Percentiles rank a stretch among this genome's conserved stretches.
Evolutionary conservation across 2,329 filamentous ascomycete genomes (phyloP).

Genomic region (Beauveria bassiana): DNA sequence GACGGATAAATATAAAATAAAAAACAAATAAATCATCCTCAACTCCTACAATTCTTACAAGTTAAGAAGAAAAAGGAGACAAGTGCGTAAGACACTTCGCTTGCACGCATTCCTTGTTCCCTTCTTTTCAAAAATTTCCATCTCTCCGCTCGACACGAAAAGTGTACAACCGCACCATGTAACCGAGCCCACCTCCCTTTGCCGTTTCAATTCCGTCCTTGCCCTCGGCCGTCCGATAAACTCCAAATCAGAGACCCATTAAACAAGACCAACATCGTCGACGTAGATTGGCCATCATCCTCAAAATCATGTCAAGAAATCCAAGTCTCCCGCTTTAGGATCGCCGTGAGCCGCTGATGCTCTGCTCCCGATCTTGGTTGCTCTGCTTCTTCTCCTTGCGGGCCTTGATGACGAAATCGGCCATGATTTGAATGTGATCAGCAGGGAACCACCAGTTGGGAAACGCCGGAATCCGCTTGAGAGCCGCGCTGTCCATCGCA

Average conservation of each 20-base stretch:
- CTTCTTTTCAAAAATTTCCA: neutral
- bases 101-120: neutral
- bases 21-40: constrained; percentile 10
- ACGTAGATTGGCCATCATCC: constrained; percentile 6
- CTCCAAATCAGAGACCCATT: constrained; percentile 4
- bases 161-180: neutral
- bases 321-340: neutral
- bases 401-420: constrained; percentile 82
- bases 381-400: constrained; percentile 70
- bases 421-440: constrained; percentile 84
- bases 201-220: neutral
- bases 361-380: constrained; percentile 50
- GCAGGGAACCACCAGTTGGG: constrained; percentile 92
- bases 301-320: neutral
- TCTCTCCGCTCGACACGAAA: constrained; percentile 3
- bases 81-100: neutral
- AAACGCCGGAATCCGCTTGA: constrained; percentile 82
- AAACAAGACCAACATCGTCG: constrained; percentile 2
- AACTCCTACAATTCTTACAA: constrained; percentile 13
- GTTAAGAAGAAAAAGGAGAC: neutral
- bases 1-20: neutral
- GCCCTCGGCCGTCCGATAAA: constrained; percentile 6
- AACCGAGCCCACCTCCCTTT: neutral
- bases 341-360: constrained; percentile 2
- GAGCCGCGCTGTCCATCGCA: constrained; percentile 76